A percentile compares a stretch with the other conserved stretches of the same genome.
Conservation (phyloP, 2,329 filamentous ascomycete species). For the Sclerotinia spermophila region DNA sequence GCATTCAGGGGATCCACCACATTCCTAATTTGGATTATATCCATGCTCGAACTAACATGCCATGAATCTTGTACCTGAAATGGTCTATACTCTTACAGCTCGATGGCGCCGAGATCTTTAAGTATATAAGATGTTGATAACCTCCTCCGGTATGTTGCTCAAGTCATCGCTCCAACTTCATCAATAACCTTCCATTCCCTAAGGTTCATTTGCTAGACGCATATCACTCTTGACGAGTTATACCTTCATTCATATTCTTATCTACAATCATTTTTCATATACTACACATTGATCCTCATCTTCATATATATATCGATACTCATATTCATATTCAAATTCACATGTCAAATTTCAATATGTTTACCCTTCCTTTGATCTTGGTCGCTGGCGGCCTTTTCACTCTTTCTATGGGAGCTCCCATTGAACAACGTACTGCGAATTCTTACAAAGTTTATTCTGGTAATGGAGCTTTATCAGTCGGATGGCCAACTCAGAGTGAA, state of each 20-base stretch:
- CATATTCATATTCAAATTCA: not conserved
- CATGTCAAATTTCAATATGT: slow-evolving; percentile 22
- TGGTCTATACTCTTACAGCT: not conserved
- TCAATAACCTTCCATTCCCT: slow-evolving; percentile 1
- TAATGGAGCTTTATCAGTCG: slow-evolving; percentile 14
- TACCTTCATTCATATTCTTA: slow-evolving; percentile 4
- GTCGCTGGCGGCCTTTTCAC: slow-evolving; percentile 27
- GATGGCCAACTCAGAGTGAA: slow-evolving; percentile 20
- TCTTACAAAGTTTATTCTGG: slow-evolving; percentile 21
- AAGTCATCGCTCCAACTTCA: not conserved
- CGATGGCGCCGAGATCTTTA: not conserved
- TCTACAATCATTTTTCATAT: not conserved
- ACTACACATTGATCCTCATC: not conserved
- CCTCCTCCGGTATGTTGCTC: not conserved
- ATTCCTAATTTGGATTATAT: slow-evolving; percentile 1
- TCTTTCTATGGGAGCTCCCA: slow-evolving; percentile 23
- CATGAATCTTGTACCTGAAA: not conserved
- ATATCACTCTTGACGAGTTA: slow-evolving; percentile 3
- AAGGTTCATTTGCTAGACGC: slow-evolving; percentile 7
- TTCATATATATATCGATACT: not conserved
- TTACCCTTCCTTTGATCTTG: slow-evolving; percentile 25
- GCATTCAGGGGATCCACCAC: not conserved
- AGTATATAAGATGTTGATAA: not conserved
- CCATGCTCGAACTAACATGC: not conserved
- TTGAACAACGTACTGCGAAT: slow-evolving; percentile 10